Evolutionary conservation across 208 protist genomes (phyloP).

Genomic region (Trypanosoma scelopori): DNA sequence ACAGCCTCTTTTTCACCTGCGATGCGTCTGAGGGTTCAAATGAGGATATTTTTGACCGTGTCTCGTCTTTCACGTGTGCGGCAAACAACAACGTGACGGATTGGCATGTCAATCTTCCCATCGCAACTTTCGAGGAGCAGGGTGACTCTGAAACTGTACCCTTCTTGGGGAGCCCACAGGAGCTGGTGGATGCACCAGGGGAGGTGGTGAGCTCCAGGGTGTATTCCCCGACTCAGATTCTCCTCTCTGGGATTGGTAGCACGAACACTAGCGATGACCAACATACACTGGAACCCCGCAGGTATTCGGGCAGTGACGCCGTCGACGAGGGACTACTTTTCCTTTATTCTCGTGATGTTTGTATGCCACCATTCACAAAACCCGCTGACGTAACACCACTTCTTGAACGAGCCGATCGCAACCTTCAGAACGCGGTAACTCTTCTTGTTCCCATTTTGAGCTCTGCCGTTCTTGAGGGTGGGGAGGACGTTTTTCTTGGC

Average conservation of each 20-base stretch:
- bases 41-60: background rate
- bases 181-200: background rate
- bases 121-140: background rate
- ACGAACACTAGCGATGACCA: background rate
- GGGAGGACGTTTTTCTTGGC: background rate
- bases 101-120: conserved; percentile 3
- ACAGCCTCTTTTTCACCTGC: background rate
- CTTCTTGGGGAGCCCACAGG: background rate
- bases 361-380: conserved; percentile 16
- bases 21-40: background rate
- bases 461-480: background rate
- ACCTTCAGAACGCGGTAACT: background rate
- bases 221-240: background rate
- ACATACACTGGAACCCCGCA: background rate
- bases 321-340: background rate
- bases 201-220: background rate
- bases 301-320: background rate
- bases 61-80: background rate
- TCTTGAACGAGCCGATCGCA: conserved; percentile 9
- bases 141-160: background rate
- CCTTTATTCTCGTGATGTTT: background rate
- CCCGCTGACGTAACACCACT: conserved; percentile 1
- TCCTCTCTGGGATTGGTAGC: background rate
- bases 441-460: conserved; percentile 8
- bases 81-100: background rate